Evolutionary conservation across 1,139 yeast species (phyloP).

Genomic region (Kodamaea alishanica): DNA sequence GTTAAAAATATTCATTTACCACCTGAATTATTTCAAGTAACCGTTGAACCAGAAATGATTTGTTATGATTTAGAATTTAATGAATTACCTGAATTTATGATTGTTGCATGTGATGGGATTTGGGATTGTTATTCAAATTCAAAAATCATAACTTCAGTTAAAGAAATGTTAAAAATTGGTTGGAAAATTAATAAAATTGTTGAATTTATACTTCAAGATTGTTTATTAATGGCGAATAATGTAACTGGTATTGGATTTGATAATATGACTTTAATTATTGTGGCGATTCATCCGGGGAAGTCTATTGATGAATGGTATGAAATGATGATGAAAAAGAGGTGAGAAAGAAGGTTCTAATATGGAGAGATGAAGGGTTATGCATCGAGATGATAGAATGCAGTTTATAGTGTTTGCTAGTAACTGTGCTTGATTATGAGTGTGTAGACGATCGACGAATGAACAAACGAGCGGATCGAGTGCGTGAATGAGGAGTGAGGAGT

Average conservation of each 20-base stretch:
- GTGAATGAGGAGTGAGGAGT: too few relatives aligned
- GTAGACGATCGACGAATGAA: too few relatives aligned
- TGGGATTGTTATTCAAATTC: conserved; percentile 74
- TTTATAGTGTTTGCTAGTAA: too few relatives aligned
- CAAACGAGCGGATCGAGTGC: too few relatives aligned
- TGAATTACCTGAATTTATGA: conserved; percentile 54
- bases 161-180: conserved; percentile 56
- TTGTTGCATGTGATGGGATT: conserved; percentile 74
- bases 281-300: conserved; percentile 51
- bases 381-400: too few relatives aligned
- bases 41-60: conserved; percentile 68
- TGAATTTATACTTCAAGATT: conserved; percentile 58
- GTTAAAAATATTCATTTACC: conserved; percentile 26
- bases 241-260: conserved; percentile 78
- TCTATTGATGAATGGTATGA: conserved; percentile 57
- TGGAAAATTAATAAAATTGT: conserved; percentile 56
- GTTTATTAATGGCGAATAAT: conserved; percentile 69
- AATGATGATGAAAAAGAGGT: conserved; percentile 42
- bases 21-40: conserved; percentile 49
- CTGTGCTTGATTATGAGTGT: too few relatives aligned
- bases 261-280: conserved; percentile 69
- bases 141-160: conserved; percentile 49
- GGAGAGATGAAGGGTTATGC: too few relatives aligned
- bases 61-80: conserved; percentile 44
- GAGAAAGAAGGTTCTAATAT: too few relatives aligned